These are phyloP conservation scores for Aegilops umbellulata DNA, from an alignment of 176 grass and related monocot genomes.

Conservation along the genomic window DNA sequence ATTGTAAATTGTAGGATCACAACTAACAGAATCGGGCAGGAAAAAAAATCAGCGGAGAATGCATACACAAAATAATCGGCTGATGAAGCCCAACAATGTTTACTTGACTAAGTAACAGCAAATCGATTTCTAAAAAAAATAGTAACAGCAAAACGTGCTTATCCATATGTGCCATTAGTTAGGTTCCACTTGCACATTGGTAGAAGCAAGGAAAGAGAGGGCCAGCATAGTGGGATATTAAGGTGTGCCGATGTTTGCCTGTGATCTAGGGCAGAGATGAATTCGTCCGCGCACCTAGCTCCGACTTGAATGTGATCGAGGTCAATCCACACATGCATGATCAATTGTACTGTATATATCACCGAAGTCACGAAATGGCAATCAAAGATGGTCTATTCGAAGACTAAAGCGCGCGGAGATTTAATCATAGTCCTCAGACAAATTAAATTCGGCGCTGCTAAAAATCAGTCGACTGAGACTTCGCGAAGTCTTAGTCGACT, in stretches of 20 bases:
- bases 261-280: slow-evolving; percentile 26
- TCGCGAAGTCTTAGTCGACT: too few species aligned
- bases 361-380: not conserved
- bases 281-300: not conserved
- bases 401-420: not conserved
- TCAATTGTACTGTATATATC: too few species aligned
- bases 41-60: too few species aligned
- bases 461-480: too few species aligned
- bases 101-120: not conserved
- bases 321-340: not conserved
- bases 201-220: not conserved
- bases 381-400: not conserved
- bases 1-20: too few species aligned
- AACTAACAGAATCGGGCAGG: too few species aligned
- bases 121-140: too few species aligned
- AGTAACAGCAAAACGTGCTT: not conserved
- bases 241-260: slow-evolving; percentile 19
- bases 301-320: not conserved
- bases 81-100: too few species aligned
- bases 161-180: not conserved
- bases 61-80: too few species aligned
- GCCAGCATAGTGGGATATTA: not conserved
- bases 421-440: not conserved
- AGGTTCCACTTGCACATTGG: not conserved
- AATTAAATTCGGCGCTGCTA: too few species aligned